Percentiles rank a stretch among this genome's conserved stretches.
These are phyloP conservation scores for Colletotrichum paranaense DNA, from an alignment of 2,329 filamentous ascomycete genomes.

Conservation along the genomic window DNA sequence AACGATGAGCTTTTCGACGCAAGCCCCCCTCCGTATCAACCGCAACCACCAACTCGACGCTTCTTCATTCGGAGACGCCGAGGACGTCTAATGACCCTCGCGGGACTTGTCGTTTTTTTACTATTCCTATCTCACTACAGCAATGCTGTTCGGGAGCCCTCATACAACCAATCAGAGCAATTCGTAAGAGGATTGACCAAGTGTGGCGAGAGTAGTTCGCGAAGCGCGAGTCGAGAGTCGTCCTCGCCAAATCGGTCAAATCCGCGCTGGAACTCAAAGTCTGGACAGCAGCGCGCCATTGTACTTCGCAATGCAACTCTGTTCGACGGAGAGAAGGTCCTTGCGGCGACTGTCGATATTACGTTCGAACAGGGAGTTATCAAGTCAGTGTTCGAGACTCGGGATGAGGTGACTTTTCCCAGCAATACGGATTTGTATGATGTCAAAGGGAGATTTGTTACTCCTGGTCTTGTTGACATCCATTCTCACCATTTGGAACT, in stretches of 20 bases:
- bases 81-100: not conserved
- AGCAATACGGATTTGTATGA: constrained; percentile 40
- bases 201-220: not conserved
- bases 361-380: constrained; percentile 49
- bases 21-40: constrained; percentile 13
- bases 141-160: not conserved
- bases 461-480: constrained; percentile 57
- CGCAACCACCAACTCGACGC: not conserved
- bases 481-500: constrained; percentile 54
- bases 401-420: constrained; percentile 1
- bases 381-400: not conserved
- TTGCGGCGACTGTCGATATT: constrained; percentile 48
- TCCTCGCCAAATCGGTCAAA: not conserved
- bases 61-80: not conserved
- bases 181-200: not conserved
- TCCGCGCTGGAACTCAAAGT: constrained; percentile 11
- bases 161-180: not conserved
- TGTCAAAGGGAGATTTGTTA: constrained; percentile 52
- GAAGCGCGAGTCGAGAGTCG: not conserved
- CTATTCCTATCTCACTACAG: not conserved
- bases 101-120: not conserved
- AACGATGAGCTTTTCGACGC: not conserved
- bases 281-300: constrained; percentile 33
- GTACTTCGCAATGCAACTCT: constrained; percentile 53
- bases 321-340: constrained; percentile 53